Base-by-base conservation (phyloP, 805 yeast species). In the Naumovozyma dairenensis region DNA sequence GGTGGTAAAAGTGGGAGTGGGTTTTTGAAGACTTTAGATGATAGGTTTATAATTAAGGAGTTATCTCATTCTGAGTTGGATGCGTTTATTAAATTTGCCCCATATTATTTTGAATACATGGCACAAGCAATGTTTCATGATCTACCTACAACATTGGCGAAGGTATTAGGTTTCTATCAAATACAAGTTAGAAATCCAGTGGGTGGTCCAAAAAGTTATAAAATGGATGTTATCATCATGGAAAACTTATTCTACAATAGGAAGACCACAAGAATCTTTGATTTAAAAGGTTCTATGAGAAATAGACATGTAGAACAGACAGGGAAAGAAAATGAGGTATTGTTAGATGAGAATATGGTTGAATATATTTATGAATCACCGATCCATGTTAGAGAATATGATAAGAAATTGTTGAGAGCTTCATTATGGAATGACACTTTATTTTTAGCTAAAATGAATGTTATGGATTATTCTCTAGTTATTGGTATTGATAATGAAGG, bases 1-100 rank as follows among this genome's bases (percentile, higher is more conserved):
- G 99, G 99, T 25, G 99, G 99, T 24, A 92, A 92, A 53, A 83
- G 95, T 55, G 96, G 97, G 0, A 85, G 96, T 3, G 84, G 85
- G 2, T 92, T 92, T 55, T 64, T 92, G 57, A 92, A 92, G 51
- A 92, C 98, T 0, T 60, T 84, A 29, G 98, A 92, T 59, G 84
- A 86, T 50, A 62, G 97, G 38, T 78, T 86, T 43, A 82, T 92
- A 33, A 74, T 92, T 28, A 92, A 92, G 59, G 95, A 92, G 50
- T 63, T 92, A 28, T 78, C 94, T 4, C 83, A 80, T 45, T 69
- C 81, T 1, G 99, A 92, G 56, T 65, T 89, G 36, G 97, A 92
- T 44, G 84, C 96, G 10, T 92, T 92, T 65, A 81, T 87, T 19
- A 82, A 81, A 38, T 85, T 93, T 65, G 96, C 98, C 0, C 97